Percentiles rank a stretch among this genome's conserved stretches.
These are phyloP conservation scores for Penicillium coprophilum DNA, from an alignment of 495 filamentous ascomycete species.

Conservation along the genomic window DNA sequence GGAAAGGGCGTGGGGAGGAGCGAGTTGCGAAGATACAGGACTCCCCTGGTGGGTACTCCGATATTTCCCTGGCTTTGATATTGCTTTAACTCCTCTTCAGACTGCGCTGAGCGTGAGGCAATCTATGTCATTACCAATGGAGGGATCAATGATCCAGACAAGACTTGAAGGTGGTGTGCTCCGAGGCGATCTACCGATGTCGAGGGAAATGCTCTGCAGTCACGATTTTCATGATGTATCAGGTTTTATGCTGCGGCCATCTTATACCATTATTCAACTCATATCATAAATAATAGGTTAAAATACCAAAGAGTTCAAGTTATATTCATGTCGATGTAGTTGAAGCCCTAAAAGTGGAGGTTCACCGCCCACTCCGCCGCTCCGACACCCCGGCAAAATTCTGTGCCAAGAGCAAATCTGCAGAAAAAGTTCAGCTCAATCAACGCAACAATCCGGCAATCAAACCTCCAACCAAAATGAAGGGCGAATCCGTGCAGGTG, in stretches of 20 bases:
- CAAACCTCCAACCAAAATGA: slow-evolving; percentile 33
- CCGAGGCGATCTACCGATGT: not conserved
- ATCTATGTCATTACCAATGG: slow-evolving; percentile 78
- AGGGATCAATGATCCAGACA: slow-evolving; percentile 73
- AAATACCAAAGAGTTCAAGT: slow-evolving; percentile 67
- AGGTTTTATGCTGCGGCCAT: not conserved
- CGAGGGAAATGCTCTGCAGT: not conserved
- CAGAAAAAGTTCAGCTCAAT: slow-evolving; percentile 20
- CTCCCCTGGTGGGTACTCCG: slow-evolving; percentile 57
- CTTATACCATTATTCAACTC: not conserved
- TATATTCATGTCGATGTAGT: slow-evolving; percentile 68
- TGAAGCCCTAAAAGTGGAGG: slow-evolving; percentile 19
- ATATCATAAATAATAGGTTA: slow-evolving; percentile 47
- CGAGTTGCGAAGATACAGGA: slow-evolving; percentile 79
- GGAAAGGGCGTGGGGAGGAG: slow-evolving; percentile 77
- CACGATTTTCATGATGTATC: not conserved
- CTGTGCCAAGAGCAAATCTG: slow-evolving; percentile 21
- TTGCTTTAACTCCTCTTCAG: slow-evolving; percentile 32
- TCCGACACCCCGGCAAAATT: slow-evolving; percentile 20
- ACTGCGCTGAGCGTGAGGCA: slow-evolving; percentile 74
- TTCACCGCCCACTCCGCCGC: slow-evolving; percentile 21
- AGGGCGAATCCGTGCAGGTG: slow-evolving; percentile 42
- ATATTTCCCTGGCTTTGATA: not conserved
- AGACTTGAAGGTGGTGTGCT: slow-evolving; percentile 32
- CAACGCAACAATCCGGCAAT: slow-evolving; percentile 17